phyloP scores from a whole-genome alignment of 2,329 filamentous ascomycete genomes.

The Chrysoporthe puriensis region DNA sequence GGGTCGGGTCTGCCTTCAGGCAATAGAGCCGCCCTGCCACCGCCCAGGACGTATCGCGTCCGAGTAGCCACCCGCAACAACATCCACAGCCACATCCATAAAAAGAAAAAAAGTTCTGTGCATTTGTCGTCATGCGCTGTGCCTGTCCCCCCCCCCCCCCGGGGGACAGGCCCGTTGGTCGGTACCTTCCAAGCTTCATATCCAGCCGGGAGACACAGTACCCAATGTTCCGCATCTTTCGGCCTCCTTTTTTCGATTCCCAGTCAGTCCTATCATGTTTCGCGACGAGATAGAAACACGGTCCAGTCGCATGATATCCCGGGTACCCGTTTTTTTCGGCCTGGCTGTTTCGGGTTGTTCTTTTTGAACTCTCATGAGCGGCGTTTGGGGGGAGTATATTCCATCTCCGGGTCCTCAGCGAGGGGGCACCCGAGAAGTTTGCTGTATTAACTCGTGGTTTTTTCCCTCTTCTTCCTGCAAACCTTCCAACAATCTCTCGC shows the following conservation, averaged over 20 bases:
- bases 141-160: background rate
- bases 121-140: background rate
- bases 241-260: background rate
- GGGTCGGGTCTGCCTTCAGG: slow-evolving; percentile 44
- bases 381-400: background rate
- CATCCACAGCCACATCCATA: too few species aligned
- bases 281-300: background rate
- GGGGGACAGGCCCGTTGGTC: background rate
- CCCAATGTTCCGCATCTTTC: background rate
- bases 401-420: background rate
- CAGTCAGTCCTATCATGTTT: background rate
- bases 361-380: background rate
- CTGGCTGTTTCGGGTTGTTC: background rate
- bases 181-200: background rate
- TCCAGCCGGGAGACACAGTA: background rate
- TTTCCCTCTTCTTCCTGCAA: background rate
- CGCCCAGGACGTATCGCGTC: slow-evolving; percentile 8
- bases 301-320: slow-evolving; percentile 1
- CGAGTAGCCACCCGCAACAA: background rate
- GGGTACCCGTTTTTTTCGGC: background rate
- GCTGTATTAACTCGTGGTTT: too few species aligned
- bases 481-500: background rate
- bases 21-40: slow-evolving; percentile 36
- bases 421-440: background rate
- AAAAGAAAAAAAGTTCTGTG: background rate